phyloP scores from a whole-genome alignment of 1,284 basidiomycete genomes.

The Uromyces viciae-fabae region DNA sequence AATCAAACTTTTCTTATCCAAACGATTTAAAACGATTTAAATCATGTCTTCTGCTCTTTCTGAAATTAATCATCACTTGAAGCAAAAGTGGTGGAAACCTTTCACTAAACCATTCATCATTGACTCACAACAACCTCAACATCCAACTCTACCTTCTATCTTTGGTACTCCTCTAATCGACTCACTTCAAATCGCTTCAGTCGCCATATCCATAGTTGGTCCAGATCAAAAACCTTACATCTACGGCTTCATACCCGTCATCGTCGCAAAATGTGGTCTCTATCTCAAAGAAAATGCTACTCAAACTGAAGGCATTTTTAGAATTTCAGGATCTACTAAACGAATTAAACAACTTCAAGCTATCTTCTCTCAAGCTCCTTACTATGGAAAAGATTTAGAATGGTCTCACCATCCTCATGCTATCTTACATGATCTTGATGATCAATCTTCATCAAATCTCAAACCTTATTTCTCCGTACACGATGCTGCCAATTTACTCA shows the following conservation, averaged over 20 bases:
- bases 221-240: conserved; percentile 61
- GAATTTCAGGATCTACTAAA: conserved; percentile 85
- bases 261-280: conserved; percentile 91
- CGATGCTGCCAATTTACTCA: conserved; percentile 92
- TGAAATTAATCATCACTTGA: conserved; percentile 19
- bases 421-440: neutral
- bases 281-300: conserved; percentile 89
- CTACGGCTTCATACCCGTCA: conserved; percentile 80
- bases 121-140: neutral
- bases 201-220: conserved; percentile 89
- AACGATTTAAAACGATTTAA: neutral
- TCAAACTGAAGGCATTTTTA: conserved; percentile 91
- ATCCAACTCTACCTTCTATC: conserved; percentile 57
- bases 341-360: conserved; percentile 92
- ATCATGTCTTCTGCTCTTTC: conserved; percentile 36
- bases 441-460: neutral
- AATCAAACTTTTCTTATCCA: neutral
- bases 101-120: neutral
- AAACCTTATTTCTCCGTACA: conserved; percentile 72
- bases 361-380: conserved; percentile 78
- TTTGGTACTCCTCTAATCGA: conserved; percentile 82
- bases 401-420: conserved; percentile 60
- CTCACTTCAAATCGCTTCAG: conserved; percentile 78
- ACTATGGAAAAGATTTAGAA: conserved; percentile 90
- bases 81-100: conserved; percentile 34